phyloP scores from a whole-genome alignment of 108 stramenopile species.

The Fragilariopsis cylindrus region DNA sequence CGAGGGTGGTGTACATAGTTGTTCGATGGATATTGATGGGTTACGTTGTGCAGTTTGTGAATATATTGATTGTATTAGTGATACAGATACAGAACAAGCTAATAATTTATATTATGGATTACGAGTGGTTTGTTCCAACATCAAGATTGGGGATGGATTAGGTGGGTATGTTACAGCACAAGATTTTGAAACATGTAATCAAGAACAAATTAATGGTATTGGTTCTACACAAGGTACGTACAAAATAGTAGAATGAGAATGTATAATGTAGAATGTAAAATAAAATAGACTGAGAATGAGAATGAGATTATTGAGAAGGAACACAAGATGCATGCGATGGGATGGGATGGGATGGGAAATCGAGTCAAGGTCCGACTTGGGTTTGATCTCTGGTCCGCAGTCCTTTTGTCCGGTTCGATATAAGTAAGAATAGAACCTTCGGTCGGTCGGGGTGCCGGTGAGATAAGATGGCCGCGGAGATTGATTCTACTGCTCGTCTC shows the following conservation, averaged over 20 bases:
- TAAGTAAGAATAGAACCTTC: too few species aligned
- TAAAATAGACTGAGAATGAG: neutral
- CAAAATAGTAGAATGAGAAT: too few species aligned
- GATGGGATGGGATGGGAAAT: too few species aligned
- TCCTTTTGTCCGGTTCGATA: too few species aligned
- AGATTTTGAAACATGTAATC: constrained; percentile 5
- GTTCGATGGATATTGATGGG: constrained; percentile 11
- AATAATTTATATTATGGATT: constrained; percentile 4
- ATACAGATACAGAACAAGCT: neutral
- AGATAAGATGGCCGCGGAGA: too few species aligned
- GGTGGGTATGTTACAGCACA: neutral
- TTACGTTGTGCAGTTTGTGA: neutral
- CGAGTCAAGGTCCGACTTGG: too few species aligned
- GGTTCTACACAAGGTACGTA: neutral
- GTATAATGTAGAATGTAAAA: neutral
- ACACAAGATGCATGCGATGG: too few species aligned
- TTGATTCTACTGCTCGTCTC: too few species aligned
- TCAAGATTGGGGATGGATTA: constrained; percentile 3
- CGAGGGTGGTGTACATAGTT: neutral
- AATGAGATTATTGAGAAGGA: neutral
- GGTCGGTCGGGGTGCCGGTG: too few species aligned
- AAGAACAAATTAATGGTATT: neutral
- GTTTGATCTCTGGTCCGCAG: too few species aligned
- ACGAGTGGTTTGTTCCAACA: neutral
- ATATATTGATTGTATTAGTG: neutral